Percentiles rank a stretch among this genome's conserved stretches.
phyloP scores from a whole-genome alignment of 371 early-diverging fungal genomes.

The Fennellomyces sp. region DNA sequence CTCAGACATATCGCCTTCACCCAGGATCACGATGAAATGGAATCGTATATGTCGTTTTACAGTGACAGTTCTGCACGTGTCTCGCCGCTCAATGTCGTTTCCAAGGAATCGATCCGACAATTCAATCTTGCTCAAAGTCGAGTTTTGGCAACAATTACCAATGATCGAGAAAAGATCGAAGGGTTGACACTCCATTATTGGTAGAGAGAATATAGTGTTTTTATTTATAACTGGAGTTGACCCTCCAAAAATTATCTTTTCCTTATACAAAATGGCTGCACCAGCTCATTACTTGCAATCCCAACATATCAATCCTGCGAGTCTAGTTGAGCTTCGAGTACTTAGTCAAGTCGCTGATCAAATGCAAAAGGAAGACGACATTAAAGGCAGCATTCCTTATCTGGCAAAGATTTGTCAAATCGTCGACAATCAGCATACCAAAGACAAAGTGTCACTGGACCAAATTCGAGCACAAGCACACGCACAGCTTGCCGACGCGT shows the following conservation, averaged over 20 bases:
- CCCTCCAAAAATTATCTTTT: not conserved
- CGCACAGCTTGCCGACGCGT: constrained; percentile 37
- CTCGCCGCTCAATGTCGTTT: constrained; percentile 14
- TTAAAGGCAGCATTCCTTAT: constrained; percentile 39
- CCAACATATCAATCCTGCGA: constrained; percentile 21
- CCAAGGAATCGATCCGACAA: constrained; percentile 8
- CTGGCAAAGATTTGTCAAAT: constrained; percentile 47
- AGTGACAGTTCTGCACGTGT: constrained; percentile 2
- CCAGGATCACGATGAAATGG: constrained; percentile 20
- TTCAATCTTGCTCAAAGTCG: constrained; percentile 17
- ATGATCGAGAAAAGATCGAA: constrained; percentile 19
- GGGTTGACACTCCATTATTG: constrained; percentile 22
- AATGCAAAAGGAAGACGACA: constrained; percentile 22
- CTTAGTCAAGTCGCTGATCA: constrained; percentile 23
- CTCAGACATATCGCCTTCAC: constrained; percentile 16
- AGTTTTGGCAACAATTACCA: constrained; percentile 15
- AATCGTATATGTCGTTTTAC: constrained; percentile 16
- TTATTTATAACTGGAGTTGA: not conserved
- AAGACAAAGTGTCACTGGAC: not conserved
- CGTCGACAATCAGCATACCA: constrained; percentile 33
- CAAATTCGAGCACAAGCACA: constrained; percentile 37
- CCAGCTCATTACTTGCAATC: constrained; percentile 10
- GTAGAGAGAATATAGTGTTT: constrained; percentile 10
- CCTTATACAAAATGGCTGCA: not conserved
- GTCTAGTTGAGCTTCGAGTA: constrained; percentile 33